phyloP scores from a whole-genome alignment of 2,329 filamentous ascomycete genomes.

The Stachybotrys elegans region DNA sequence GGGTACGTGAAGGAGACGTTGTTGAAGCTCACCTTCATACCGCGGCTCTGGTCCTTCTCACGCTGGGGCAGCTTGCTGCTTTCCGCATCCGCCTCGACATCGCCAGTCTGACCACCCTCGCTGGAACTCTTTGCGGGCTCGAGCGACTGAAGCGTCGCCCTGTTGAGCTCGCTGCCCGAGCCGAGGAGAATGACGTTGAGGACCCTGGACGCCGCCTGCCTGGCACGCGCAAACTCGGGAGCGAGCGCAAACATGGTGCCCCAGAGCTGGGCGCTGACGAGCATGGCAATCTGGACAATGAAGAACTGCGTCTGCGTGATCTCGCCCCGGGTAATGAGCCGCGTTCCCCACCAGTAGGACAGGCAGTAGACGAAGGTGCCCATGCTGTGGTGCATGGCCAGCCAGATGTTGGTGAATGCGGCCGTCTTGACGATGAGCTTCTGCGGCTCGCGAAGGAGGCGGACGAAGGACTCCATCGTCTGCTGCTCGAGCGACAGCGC shows the following conservation, averaged over 20 bases:
- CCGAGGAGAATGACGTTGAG: conserved; percentile 44
- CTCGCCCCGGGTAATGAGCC: conserved; percentile 60
- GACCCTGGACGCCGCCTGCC: conserved; percentile 55
- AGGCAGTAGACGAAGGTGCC: conserved; percentile 68
- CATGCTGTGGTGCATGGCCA: conserved; percentile 54
- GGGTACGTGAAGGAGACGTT: conserved; percentile 63
- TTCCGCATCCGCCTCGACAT: conserved; percentile 34
- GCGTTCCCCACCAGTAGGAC: conserved; percentile 76
- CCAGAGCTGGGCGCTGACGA: conserved; percentile 69
- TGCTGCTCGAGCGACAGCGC: conserved; percentile 49
- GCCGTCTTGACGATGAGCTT: conserved; percentile 48
- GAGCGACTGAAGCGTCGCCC: conserved; percentile 5
- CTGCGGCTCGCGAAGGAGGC: conserved; percentile 43
- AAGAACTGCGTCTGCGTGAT: conserved; percentile 67
- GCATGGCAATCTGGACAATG: conserved; percentile 65
- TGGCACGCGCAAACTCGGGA: conserved; percentile 67
- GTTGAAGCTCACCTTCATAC: conserved; percentile 47
- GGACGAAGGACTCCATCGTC: conserved; percentile 47
- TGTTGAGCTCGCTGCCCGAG: conserved; percentile 18
- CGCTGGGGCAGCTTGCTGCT: conserved; percentile 7
- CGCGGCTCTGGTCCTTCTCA: conserved; percentile 20
- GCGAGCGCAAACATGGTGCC: conserved; percentile 71
- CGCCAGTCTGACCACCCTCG: conserved; percentile 11
- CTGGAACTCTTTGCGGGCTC: not conserved
- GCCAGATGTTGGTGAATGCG: conserved; percentile 51